Evolutionary conservation across 306 rosid genomes (phyloP), one percentile per base, ranked within the genome.

Genomic region (Citrullus colocynthis): DNA sequence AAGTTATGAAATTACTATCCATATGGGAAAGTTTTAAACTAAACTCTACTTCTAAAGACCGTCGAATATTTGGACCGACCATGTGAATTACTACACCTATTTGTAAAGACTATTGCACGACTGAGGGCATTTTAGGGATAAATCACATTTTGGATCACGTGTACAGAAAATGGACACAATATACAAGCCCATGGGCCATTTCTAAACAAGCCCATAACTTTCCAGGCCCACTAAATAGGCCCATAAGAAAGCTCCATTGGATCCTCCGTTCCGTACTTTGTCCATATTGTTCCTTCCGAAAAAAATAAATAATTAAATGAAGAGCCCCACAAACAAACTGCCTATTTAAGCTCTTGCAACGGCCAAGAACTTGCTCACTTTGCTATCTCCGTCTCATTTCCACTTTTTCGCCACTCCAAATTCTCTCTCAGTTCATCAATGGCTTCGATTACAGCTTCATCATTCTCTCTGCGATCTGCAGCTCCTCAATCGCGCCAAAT

Each of bases 381-480:
- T n/a, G 63, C 3, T 32, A 18, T 52, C 78, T 52, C 77, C 77
- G 77, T 49, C 42, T 28, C 42, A 28, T 14, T 41, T 41, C 24
- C 39, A 52, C 7, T 52, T n/a, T 24, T 64, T 9, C 9, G 9
- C 55, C 4, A 20, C 57, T 70, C 75, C 75, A 45, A 45, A 21
- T 13, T 74, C 62, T 49, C 77, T 30, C 58, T 52, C 61, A 54
- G 20, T 58, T 34, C 70, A 63, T 34, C 75, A 7, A 70, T 70
- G 75, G 75, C 75, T 45, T 70, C 57, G 6, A 21, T 70, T 57
- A 6, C 75, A 45, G 75, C 56, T 70, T 70, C 75, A 24, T 70
- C 58, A 13, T 20, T 24, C 39, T 45, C 39, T 34, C 20, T 70
- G 75, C 57, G 39, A 44, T 24, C 75, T 6, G 37, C 75, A 45